Percentiles rank a stretch among this genome's conserved stretches.
These are phyloP conservation scores for Suillus alpinus DNA, from an alignment of 768 basidiomycete genomes.

Conservation along the genomic window DNA sequence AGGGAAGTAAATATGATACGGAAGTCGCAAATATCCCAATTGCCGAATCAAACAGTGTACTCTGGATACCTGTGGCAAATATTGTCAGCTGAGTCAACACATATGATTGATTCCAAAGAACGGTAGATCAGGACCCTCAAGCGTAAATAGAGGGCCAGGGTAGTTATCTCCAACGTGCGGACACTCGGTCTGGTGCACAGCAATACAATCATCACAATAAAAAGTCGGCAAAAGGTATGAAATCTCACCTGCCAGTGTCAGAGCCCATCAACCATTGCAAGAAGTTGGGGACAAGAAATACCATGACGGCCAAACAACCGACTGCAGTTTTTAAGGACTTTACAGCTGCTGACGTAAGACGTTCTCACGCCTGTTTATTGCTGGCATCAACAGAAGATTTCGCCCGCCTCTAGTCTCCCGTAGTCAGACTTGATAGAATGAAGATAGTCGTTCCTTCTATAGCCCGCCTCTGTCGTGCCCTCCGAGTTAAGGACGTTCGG, in stretches of 20 bases:
- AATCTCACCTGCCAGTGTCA: background rate
- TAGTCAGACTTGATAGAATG: too few relatives aligned
- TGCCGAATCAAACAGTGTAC: constrained; percentile 36
- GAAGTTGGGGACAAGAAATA: background rate
- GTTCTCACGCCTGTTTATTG: background rate
- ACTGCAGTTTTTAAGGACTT: background rate
- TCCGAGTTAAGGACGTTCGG: too few relatives aligned
- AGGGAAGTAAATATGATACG: constrained; percentile 65
- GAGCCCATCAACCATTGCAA: background rate
- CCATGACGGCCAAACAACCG: accelerated
- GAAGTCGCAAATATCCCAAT: constrained; percentile 84
- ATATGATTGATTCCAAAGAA: background rate
- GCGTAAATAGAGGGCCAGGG: constrained; percentile 34
- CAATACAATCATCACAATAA: constrained; percentile 31
- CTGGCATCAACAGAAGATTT: too few relatives aligned
- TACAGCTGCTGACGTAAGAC: background rate
- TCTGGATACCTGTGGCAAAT: background rate
- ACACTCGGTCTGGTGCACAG: constrained; percentile 37
- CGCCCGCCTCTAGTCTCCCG: too few relatives aligned
- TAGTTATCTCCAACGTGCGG: constrained; percentile 30
- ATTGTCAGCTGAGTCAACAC: background rate
- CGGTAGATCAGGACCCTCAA: constrained; percentile 30
- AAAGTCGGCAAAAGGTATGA: background rate
- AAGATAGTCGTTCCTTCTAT: too few relatives aligned
- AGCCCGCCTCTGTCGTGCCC: too few relatives aligned